Evolutionary conservation across 805 yeast species (phyloP).

Genomic region (Saccharomyces jurei): DNA sequence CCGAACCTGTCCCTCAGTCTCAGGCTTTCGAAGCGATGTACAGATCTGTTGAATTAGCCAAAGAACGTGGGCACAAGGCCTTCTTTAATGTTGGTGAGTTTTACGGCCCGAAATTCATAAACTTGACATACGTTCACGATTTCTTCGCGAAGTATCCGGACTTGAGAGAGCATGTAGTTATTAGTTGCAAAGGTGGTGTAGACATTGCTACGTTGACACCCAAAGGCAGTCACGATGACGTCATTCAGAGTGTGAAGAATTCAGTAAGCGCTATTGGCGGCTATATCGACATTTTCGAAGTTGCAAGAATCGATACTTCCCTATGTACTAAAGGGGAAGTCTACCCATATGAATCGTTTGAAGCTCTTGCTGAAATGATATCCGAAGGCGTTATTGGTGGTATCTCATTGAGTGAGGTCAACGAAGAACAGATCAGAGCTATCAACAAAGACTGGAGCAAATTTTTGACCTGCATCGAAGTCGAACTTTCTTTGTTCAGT

Average conservation of each 20-base stretch:
- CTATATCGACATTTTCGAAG: constrained; percentile 53
- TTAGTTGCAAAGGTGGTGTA: constrained; percentile 64
- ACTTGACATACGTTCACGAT: constrained; percentile 47
- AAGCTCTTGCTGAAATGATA: constrained; percentile 48
- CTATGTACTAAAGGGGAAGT: constrained; percentile 17
- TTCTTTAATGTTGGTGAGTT: constrained; percentile 73
- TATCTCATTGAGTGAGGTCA: constrained; percentile 67
- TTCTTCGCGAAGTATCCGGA: constrained; percentile 55
- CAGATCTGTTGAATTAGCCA: constrained; percentile 38
- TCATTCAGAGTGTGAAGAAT: constrained; percentile 42
- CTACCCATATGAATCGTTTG: constrained; percentile 46
- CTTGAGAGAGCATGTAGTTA: constrained; percentile 43
- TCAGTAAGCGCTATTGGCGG: constrained; percentile 37
- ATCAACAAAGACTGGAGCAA: constrained; percentile 43
- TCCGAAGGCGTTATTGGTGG: constrained; percentile 61
- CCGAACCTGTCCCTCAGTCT: constrained; percentile 45
- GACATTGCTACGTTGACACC: constrained; percentile 37
- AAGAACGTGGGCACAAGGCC: constrained; percentile 29
- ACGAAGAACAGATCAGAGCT: constrained; percentile 49
- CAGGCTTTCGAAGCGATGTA: constrained; percentile 48
- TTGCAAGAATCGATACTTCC: constrained; percentile 57
- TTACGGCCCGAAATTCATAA: constrained; percentile 51
- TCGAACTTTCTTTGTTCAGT: constrained; percentile 69
- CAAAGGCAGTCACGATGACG: constrained; percentile 40
- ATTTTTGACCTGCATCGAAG: constrained; percentile 63